Conservation (phyloP, 2,329 filamentous ascomycete species). For the Colletotrichum sp. region DNA sequence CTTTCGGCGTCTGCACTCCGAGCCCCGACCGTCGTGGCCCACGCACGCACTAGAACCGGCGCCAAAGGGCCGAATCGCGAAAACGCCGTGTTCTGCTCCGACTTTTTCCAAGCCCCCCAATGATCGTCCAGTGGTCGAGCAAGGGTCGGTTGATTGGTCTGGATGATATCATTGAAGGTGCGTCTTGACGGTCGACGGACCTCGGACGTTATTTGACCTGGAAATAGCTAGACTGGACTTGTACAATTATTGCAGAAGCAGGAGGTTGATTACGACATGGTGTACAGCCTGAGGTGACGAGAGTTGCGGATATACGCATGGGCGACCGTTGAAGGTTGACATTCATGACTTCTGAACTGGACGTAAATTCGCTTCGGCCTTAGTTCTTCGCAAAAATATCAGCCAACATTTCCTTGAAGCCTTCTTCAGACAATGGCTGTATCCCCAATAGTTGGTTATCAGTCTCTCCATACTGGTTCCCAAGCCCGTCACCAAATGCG, state of each 20-base stretch:
- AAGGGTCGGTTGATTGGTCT: accelerated
- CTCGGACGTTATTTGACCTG: background rate
- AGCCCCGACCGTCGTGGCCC: background rate
- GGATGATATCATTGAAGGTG: background rate
- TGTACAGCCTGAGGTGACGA: background rate
- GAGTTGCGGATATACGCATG: accelerated
- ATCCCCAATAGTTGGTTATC: background rate
- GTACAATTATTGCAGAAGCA: background rate
- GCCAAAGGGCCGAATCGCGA: background rate
- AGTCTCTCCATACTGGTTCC: background rate
- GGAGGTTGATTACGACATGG: background rate
- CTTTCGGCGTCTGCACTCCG: background rate
- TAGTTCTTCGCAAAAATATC: background rate
- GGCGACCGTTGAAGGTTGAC: accelerated
- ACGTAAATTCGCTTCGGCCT: background rate
- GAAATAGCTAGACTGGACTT: background rate
- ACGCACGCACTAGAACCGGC: background rate
- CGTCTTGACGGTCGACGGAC: background rate
- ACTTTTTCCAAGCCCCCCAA: background rate
- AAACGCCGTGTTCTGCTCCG: too few relatives aligned
- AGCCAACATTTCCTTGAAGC: background rate
- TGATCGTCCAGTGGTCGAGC: background rate
- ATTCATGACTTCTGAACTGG: background rate
- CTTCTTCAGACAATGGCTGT: background rate
- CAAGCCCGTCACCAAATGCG: background rate